Base-by-base conservation (phyloP, 73 alveolate genomes). In the Stentor roeselii region DNA sequence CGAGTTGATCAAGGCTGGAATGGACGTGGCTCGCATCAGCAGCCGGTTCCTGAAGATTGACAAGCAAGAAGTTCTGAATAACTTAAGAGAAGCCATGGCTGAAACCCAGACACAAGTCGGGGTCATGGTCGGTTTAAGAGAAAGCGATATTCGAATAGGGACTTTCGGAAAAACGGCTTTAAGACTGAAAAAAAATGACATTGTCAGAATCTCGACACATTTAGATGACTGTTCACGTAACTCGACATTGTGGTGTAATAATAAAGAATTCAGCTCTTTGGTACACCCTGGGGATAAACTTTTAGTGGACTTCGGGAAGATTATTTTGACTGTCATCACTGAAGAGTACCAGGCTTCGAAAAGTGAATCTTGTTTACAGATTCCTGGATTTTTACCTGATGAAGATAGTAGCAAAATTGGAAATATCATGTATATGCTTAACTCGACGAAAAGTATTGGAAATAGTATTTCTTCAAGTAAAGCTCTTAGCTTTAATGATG, bases 51-150 rank as follows among this genome's bases (percentile, higher is more conserved):
- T 67, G 27, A 32, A 67, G 34, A 34, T n/a, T 67, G 80, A 67
- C 37, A 67, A 67, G 80, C 80, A 67, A 2, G 37, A 21, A 27
- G 80, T 67, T 21, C 34, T 67, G 37, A 67, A 34, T 21, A 67
- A 67, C 37, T 2, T 67, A 30, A n/a, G 41, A 32, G 80, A 67
- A 21, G 80, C 80, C 27, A 67, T 67, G 41, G 34, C 21, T 27
- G 80, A 67, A 67, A 67, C 80, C 21, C 42, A 40, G 34, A 67
- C 11, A 67, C 80, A 67, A 15, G 80, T 67, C n/a, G 80, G 80
- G 1, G 80, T 67, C 0, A 67, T 67, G 80, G 42, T 67, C n/a
- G 80, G 80, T 1, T 40, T 67, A 15, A 67, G 80, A 34, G 80
- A 67, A 67, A 67, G 80, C 41, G 80, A 67, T 32, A 21, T 67